Conservation (phyloP, 1,139 yeast species). For the Pichia sp. region DNA sequence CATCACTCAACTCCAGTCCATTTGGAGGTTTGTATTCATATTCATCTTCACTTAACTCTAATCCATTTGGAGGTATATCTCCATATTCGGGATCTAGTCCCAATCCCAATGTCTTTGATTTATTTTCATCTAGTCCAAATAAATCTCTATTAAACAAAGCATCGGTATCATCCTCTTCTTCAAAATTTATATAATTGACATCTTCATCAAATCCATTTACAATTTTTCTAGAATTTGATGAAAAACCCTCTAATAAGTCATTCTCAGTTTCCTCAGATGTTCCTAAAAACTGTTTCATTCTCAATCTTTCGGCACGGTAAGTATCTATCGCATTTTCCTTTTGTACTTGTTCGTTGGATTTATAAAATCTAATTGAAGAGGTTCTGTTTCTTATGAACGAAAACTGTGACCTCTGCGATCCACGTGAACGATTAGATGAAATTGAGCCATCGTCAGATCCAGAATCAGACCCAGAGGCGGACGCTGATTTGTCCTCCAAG, state of each 20-base stretch:
- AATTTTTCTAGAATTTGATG: slow-evolving; percentile 1
- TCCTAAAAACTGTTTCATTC: slow-evolving; percentile 27
- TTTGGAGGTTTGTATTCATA: neutral
- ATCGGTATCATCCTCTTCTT: slow-evolving; percentile 38
- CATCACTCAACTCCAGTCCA: slow-evolving; percentile 1
- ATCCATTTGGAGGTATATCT: neutral
- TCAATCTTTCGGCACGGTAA: slow-evolving; percentile 13
- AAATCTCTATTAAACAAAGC: slow-evolving; percentile 35
- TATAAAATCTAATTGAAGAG: slow-evolving; percentile 50
- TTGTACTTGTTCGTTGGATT: slow-evolving; percentile 34
- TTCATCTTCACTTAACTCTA: neutral
- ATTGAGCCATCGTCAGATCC: too few species aligned
- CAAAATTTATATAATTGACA: slow-evolving; percentile 40
- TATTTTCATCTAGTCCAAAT: slow-evolving; percentile 21
- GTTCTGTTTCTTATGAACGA: slow-evolving; percentile 52
- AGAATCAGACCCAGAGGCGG: slow-evolving; percentile 2
- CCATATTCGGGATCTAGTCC: slow-evolving; percentile 2
- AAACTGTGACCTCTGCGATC: slow-evolving; percentile 35
- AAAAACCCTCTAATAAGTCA: slow-evolving; percentile 27
- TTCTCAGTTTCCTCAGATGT: slow-evolving; percentile 23
- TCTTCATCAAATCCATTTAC: slow-evolving; percentile 43
- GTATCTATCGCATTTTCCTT: slow-evolving; percentile 21
- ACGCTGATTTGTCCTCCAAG: too few species aligned
- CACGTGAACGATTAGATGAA: neutral
- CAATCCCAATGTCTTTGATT: neutral